Conservation (phyloP, 73 alveolate genomes). For the Paramecium bursaria region DNA sequence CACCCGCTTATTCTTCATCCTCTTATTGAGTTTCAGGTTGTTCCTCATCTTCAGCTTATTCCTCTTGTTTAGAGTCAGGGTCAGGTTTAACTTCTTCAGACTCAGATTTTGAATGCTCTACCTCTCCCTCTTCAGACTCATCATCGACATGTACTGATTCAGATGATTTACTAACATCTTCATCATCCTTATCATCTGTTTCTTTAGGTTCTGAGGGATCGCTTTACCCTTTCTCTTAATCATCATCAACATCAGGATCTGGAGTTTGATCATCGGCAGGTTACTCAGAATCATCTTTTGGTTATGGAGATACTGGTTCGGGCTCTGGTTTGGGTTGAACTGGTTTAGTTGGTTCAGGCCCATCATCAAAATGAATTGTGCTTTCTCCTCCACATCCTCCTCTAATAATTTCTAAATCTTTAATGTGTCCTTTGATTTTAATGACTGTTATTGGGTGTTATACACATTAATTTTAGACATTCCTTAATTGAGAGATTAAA, state of each 20-base stretch:
- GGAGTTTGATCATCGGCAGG: constrained; percentile 27
- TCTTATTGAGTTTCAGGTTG: not conserved
- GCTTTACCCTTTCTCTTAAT: not conserved
- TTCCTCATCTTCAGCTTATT: too few relatives aligned
- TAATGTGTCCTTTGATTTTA: constrained; percentile 39
- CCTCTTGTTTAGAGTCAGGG: too few relatives aligned
- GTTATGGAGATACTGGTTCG: not conserved
- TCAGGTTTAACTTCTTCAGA: too few relatives aligned
- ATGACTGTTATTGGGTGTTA: constrained; percentile 55
- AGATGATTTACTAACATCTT: too few relatives aligned
- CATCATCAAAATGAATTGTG: constrained; percentile 13
- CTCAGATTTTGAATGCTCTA: too few relatives aligned
- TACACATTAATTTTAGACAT: constrained; percentile 29
- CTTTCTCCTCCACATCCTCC: constrained; percentile 36
- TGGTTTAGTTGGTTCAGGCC: not conserved
- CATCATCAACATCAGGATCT: constrained; percentile 13
- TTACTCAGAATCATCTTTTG: not conserved
- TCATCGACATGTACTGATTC: too few relatives aligned
- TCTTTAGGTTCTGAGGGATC: constrained; percentile 11
- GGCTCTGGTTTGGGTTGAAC: not conserved
- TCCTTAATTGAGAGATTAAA: constrained; percentile 9
- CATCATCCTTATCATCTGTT: not conserved
- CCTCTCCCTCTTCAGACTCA: not conserved
- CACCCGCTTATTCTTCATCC: constrained; percentile 5
- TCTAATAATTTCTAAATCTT: constrained; percentile 32